phyloP scores from a whole-genome alignment of 352 stramenopile species.

The Halophytophthora batemanensis region DNA sequence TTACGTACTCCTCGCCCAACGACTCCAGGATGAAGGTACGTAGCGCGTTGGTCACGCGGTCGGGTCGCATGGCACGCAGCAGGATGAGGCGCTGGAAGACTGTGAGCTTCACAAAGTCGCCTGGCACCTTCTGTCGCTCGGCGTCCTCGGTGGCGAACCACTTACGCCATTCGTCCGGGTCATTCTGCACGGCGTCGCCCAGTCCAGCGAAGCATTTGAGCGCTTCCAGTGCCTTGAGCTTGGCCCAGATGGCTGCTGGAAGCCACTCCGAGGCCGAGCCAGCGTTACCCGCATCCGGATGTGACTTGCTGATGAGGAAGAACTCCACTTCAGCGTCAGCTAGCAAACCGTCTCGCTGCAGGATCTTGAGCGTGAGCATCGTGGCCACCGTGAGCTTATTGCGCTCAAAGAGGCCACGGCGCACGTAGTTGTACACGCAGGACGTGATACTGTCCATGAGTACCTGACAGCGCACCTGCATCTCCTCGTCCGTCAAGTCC shows the following conservation, averaged over 20 bases:
- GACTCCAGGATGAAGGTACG: constrained; percentile 89
- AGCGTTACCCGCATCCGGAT: constrained; percentile 90
- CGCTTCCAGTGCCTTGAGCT: constrained; percentile 91
- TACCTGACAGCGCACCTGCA: constrained; percentile 70
- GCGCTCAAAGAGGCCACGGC: constrained; percentile 92
- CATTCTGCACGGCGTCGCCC: constrained; percentile 95
- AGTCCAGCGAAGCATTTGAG: constrained; percentile 90
- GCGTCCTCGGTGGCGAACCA: constrained; percentile 96
- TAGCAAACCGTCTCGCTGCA: constrained; percentile 88
- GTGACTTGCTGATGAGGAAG: constrained; percentile 86
- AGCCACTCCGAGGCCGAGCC: constrained; percentile 94
- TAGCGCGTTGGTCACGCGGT: constrained; percentile 93
- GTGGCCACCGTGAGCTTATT: constrained; percentile 95
- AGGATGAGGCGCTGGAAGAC: constrained; percentile 87
- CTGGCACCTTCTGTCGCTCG: constrained; percentile 92
- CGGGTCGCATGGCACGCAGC: constrained; percentile 90
- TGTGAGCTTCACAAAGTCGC: constrained; percentile 86
- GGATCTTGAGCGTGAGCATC: constrained; percentile 93
- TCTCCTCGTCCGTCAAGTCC: constrained; percentile 90
- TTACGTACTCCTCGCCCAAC: constrained; percentile 90
- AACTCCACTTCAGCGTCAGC: constrained; percentile 87
- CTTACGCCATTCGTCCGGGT: constrained; percentile 95
- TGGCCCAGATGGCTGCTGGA: constrained; percentile 84
- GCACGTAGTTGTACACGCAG: constrained; percentile 96
- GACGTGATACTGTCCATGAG: constrained; percentile 93